These are phyloP conservation scores for Cladosporium sp. DNA, from an alignment of 2,329 filamentous ascomycete species.

Conservation along the genomic window DNA sequence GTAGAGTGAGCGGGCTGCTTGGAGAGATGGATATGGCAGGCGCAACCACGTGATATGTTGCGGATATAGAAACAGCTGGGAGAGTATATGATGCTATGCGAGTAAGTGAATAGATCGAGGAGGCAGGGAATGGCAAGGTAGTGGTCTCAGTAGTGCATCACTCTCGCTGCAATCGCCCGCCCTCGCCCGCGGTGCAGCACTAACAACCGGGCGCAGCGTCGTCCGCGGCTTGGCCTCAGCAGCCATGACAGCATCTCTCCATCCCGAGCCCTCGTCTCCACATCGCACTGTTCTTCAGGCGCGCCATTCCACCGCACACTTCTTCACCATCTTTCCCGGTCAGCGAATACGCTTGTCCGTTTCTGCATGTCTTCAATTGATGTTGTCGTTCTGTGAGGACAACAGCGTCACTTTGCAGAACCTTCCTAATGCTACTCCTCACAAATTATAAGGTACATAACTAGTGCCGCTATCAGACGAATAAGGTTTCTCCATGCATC, in stretches of 20 bases:
- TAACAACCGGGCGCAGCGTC: not conserved
- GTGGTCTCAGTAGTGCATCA: not conserved
- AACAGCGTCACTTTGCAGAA: not conserved
- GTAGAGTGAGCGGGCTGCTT: not conserved
- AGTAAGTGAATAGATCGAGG: not conserved
- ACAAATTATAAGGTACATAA: not conserved
- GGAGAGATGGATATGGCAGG: not conserved
- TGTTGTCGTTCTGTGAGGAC: not conserved
- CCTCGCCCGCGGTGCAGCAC: not conserved
- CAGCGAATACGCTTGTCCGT: not conserved
- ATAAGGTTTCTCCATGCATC: no score
- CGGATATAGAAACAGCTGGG: not conserved
- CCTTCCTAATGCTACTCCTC: not conserved
- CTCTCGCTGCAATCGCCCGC: not conserved
- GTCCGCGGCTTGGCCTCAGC: conserved; percentile 6
- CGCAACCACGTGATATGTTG: not conserved
- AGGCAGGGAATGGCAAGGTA: not conserved
- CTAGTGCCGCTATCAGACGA: not conserved
- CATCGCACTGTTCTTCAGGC: not conserved
- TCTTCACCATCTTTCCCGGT: not conserved
- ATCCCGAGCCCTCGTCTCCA: not conserved
- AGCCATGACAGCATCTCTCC: conserved; percentile 1
- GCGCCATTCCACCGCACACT: not conserved
- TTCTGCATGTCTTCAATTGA: not conserved
- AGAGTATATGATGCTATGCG: not conserved